Evolutionary conservation across 73 alveolate species (phyloP).

Genomic region (Durusdinium trenchii): DNA sequence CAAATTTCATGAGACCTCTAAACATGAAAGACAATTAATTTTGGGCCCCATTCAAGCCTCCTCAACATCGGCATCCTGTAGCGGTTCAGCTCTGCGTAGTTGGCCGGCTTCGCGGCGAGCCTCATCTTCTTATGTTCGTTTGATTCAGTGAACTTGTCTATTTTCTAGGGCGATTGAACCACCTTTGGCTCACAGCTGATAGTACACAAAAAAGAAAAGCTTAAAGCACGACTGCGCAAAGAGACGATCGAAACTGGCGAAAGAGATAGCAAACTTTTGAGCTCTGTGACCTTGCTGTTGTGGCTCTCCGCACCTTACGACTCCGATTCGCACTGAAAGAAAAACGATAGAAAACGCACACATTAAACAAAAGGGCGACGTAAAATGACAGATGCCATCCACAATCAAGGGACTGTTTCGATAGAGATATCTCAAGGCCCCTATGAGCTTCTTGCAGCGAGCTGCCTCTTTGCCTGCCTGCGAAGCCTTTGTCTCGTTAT

Average conservation of each 20-base stretch:
- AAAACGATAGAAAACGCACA: neutral
- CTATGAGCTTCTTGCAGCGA: conserved; percentile 28
- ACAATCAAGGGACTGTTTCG: conserved; percentile 4
- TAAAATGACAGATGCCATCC: neutral
- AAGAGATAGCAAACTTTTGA: neutral
- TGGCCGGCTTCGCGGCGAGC: neutral
- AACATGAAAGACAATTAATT: too few species aligned
- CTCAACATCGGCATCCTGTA: too few species aligned
- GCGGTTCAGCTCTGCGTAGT: too few species aligned
- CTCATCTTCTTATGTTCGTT: neutral
- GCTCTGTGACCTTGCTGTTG: neutral
- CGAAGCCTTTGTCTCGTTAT: neutral
- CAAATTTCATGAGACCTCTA: too few species aligned
- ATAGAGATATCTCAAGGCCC: conserved; percentile 17
- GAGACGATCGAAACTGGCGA: neutral
- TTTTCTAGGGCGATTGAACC: neutral
- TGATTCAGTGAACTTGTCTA: neutral
- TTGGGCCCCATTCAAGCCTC: too few species aligned
- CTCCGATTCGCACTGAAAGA: neutral
- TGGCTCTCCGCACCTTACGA: neutral
- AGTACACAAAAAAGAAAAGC: neutral
- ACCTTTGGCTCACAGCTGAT: neutral
- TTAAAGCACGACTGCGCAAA: neutral
- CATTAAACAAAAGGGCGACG: neutral
- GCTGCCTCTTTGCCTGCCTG: conserved; percentile 42